phyloP scores from a whole-genome alignment of 495 filamentous ascomycete genomes.

The Geoglossum glabrum region DNA sequence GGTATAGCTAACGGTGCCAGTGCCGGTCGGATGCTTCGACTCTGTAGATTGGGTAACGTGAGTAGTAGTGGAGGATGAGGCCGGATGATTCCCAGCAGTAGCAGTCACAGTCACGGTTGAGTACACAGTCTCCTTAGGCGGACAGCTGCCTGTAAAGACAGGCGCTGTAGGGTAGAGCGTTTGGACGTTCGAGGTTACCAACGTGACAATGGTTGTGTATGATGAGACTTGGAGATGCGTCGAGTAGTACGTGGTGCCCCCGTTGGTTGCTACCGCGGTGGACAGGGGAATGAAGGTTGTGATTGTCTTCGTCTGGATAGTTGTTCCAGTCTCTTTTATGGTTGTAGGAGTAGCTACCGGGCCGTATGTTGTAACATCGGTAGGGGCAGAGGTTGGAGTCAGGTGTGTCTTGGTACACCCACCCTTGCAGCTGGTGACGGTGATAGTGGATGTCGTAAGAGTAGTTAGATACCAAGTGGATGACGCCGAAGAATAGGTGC shows the following conservation, averaged over 20 bases:
- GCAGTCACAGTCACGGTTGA: neutral
- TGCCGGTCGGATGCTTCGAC: neutral
- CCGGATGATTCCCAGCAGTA: neutral
- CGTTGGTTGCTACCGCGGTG: conserved; percentile 1
- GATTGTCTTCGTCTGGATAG: conserved; percentile 1
- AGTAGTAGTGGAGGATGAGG: neutral
- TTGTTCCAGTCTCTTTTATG: neutral
- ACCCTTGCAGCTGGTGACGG: conserved; percentile 13
- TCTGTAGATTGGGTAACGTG: neutral
- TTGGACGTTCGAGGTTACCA: neutral
- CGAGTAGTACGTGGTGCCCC: conserved; percentile 6
- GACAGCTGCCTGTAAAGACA: conserved; percentile 7
- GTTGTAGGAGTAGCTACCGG: neutral
- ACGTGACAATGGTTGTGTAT: conserved; percentile 1
- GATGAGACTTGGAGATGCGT: conserved; percentile 5
- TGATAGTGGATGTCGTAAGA: conserved; percentile 12
- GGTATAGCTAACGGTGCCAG: neutral
- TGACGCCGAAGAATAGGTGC: conserved; percentile 1
- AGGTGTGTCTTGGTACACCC: conserved; percentile 6
- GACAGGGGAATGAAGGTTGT: conserved; percentile 6
- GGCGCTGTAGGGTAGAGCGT: neutral
- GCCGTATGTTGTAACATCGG: neutral
- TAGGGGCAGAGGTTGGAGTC: neutral
- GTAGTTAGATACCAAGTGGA: conserved; percentile 9
- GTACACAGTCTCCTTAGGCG: neutral